Conservation (phyloP, 2,329 filamentous ascomycete genomes). For the Alternaria longipes region DNA sequence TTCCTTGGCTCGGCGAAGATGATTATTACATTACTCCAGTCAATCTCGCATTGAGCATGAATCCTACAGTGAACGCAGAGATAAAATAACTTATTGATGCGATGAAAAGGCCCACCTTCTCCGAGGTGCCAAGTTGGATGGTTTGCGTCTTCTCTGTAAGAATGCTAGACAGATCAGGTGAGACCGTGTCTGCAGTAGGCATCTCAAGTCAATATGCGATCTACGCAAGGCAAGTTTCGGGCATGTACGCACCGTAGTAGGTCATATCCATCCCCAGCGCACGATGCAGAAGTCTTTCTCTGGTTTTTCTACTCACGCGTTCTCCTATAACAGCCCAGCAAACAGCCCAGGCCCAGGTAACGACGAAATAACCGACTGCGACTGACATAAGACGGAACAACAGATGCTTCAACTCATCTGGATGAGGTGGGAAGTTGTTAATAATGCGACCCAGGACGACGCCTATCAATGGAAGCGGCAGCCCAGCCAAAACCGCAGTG, state of each 20-base stretch:
- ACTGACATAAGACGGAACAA: conserved; percentile 57
- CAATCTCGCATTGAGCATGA: conserved; percentile 54
- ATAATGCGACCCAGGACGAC: conserved; percentile 63
- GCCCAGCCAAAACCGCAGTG: conserved; percentile 63
- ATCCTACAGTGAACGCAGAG: conserved; percentile 57
- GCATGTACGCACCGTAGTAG: conserved; percentile 51
- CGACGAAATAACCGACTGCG: conserved; percentile 59
- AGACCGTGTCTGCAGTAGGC: conserved; percentile 50
- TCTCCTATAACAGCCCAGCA: conserved; percentile 62
- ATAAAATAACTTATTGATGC: conserved; percentile 58
- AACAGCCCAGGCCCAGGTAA: conserved; percentile 61
- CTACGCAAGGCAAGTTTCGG: neutral
- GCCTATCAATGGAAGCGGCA: conserved; percentile 70
- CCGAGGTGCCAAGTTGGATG: conserved; percentile 58
- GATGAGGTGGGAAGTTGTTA: conserved; percentile 59
- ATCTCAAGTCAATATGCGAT: neutral
- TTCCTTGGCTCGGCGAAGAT: neutral
- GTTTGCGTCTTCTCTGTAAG: conserved; percentile 58
- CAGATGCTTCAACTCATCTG: conserved; percentile 54
- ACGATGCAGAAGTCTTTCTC: conserved; percentile 58
- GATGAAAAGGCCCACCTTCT: conserved; percentile 59
- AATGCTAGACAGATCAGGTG: conserved; percentile 59
- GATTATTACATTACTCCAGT: conserved; percentile 51
- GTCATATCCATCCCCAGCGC: conserved; percentile 62
- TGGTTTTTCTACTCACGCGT: conserved; percentile 58